Evolutionary conservation across 2,329 filamentous ascomycete genomes (phyloP), one percentile per base, ranked within the genome.

Genomic region (Fusarium sp.): DNA sequence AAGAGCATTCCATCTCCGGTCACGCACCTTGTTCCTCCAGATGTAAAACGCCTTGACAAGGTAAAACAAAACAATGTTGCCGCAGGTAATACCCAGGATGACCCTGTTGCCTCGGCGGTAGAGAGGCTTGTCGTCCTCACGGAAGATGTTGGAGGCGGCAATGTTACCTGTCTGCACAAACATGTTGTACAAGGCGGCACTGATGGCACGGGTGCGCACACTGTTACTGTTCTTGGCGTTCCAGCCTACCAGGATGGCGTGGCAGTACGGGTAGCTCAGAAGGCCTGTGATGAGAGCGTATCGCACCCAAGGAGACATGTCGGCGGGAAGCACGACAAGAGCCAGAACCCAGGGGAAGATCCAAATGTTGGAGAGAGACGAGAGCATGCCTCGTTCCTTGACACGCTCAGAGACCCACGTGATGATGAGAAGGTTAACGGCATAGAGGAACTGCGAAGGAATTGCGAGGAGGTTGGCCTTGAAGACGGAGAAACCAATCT

Each of bases 181-280:
- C 85, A 88, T 88, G 76, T 92, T 92, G 82, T 92, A 92, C 10
- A 91, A 72, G 0, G 90, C 90, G 0, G 88, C 87, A 0, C 88
- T 88, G 13, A 93, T 89, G 1, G 91, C 90, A 4, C 91, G 83
- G 0, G 90, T 92, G 2, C 90, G 85, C 1, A 93, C 91, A 3
- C 87, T 87, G 32, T 90, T 90, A 1, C 90, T 87, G 76, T 92
- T 93, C 61, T 90, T 86, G 4, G 89, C 90, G 2, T 87, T 91
- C 81, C 90, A 88, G 0, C 87, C 89, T 0, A 92, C 90, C 16
- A 88, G 77, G 37, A 84, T 82, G n/a, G 81, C 80, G 32, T 83
- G 81, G 20, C 84, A 85, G 72, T 86, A 88, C 0, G 87, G 87
- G 59, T 88, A 88, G 37, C 83, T 84, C 10, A 88, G 78, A 6